These are phyloP conservation scores for Strobilomyces confusus DNA, from an alignment of 768 basidiomycete genomes.

Conservation along the genomic window DNA sequence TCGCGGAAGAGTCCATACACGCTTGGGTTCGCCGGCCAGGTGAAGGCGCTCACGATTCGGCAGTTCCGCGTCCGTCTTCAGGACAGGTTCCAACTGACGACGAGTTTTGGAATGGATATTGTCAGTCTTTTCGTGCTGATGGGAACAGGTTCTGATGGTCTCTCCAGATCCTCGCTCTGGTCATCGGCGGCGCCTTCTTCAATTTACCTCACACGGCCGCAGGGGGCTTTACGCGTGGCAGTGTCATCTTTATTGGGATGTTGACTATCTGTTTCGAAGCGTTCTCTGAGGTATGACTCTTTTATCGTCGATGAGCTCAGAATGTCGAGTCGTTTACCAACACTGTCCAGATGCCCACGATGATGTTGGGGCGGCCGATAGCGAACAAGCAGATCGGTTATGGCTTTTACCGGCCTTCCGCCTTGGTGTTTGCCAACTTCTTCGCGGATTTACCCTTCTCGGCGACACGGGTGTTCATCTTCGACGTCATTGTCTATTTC, in stretches of 20 bases:
- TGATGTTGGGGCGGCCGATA: slow-evolving; percentile 80
- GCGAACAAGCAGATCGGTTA: slow-evolving; percentile 64
- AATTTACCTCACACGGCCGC: slow-evolving; percentile 67
- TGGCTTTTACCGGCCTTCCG: slow-evolving; percentile 64
- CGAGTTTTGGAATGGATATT: slow-evolving; percentile 59
- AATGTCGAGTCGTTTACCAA: slow-evolving; percentile 1
- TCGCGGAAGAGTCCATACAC: slow-evolving; percentile 81
- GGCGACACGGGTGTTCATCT: slow-evolving; percentile 51
- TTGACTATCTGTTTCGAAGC: slow-evolving; percentile 68
- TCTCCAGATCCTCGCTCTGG: slow-evolving; percentile 35
- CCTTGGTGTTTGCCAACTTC: slow-evolving; percentile 62
- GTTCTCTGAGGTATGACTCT: slow-evolving; percentile 54
- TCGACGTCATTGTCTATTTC: slow-evolving; percentile 67
- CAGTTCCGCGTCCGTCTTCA: slow-evolving; percentile 74
- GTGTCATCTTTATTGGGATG: slow-evolving; percentile 71
- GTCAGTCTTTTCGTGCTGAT: slow-evolving; percentile 35
- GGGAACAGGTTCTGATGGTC: background rate
- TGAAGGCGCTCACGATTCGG: slow-evolving; percentile 61
- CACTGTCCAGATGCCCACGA: slow-evolving; percentile 52
- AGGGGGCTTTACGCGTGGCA: slow-evolving; percentile 85
- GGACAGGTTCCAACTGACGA: slow-evolving; percentile 73
- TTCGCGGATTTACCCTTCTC: slow-evolving; percentile 70
- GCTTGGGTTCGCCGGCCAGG: slow-evolving; percentile 71
- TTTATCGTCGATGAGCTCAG: slow-evolving; percentile 1
- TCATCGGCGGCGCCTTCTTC: slow-evolving; percentile 73